These are phyloP conservation scores for Geotrichum carabidarum DNA, from an alignment of 1,139 yeast species.

Conservation along the genomic window DNA sequence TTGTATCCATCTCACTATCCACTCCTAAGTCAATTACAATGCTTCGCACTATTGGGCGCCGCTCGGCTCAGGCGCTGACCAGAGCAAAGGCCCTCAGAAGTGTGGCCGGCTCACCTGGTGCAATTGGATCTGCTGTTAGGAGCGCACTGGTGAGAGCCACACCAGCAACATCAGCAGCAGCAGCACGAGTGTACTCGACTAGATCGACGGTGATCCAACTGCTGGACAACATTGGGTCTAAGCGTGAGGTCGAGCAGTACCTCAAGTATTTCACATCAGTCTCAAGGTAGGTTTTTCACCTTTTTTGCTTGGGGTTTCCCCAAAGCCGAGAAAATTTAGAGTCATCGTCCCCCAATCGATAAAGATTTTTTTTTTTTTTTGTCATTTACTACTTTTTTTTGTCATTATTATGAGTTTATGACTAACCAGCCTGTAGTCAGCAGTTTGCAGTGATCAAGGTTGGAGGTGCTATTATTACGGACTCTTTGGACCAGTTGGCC, in stretches of 20 bases:
- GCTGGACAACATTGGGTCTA: constrained; percentile 91
- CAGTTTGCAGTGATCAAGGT: constrained; percentile 98
- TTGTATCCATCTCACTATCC: neutral
- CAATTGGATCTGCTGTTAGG: constrained; percentile 5
- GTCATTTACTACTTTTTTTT: neutral
- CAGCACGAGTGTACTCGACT: constrained; percentile 46
- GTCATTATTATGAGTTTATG: neutral
- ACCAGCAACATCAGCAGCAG: neutral
- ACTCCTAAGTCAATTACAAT: constrained; percentile 1
- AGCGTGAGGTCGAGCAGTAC: constrained; percentile 96
- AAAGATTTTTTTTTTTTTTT: neutral
- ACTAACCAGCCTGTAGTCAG: constrained; percentile 51
- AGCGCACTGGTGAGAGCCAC: neutral
- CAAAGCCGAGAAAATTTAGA: neutral
- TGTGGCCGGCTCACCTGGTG: constrained; percentile 7
- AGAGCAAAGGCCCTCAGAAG: constrained; percentile 13
- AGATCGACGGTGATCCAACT: constrained; percentile 93
- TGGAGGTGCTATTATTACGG: constrained; percentile 98
- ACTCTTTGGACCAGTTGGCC: constrained; percentile 86
- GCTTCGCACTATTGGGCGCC: constrained; percentile 19
- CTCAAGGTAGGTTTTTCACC: constrained; percentile 28
- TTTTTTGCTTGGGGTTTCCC: neutral
- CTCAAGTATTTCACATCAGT: constrained; percentile 94
- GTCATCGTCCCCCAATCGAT: constrained; percentile 6
- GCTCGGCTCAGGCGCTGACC: constrained; percentile 14